Conservation (phyloP, 805 yeast species). For the Nakazawaea siamensis region DNA sequence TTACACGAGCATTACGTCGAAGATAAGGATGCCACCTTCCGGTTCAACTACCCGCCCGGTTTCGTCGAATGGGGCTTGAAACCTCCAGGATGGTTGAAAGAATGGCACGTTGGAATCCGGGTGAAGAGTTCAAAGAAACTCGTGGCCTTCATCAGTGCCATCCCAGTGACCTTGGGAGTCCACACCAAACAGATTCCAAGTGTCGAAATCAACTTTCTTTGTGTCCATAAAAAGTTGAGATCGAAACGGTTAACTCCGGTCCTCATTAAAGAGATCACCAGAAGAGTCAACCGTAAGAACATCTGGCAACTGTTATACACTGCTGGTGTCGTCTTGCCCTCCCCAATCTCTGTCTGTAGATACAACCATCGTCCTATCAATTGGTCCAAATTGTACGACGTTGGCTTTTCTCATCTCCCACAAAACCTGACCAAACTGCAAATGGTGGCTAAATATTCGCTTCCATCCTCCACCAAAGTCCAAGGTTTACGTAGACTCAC, state of each 20-base stretch:
- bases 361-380: conserved; percentile 91
- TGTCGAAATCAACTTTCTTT: conserved; percentile 88
- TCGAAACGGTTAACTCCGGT: conserved; percentile 94
- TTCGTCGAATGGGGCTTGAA: conserved; percentile 90
- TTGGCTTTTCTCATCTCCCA: conserved; percentile 83
- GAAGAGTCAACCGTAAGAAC: conserved; percentile 76
- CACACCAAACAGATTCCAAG: conserved; percentile 47
- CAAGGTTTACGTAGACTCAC: conserved; percentile 53
- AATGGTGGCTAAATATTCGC: conserved; percentile 54
- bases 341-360: conserved; percentile 84
- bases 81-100: conserved; percentile 85
- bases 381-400: conserved; percentile 85
- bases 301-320: conserved; percentile 97
- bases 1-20: conserved; percentile 90
- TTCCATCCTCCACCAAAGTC: conserved; percentile 42
- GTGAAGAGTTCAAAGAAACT: conserved; percentile 69
- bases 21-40: conserved; percentile 84
- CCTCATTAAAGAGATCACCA: conserved; percentile 85
- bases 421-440: conserved; percentile 54
- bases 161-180: conserved; percentile 65
- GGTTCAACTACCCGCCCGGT: conserved; percentile 79
- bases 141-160: conserved; percentile 88
- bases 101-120: conserved; percentile 92
- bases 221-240: conserved; percentile 89
- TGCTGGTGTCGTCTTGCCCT: conserved; percentile 84